These are phyloP conservation scores for Fusarium newnesense DNA, from an alignment of 2,329 filamentous ascomycete genomes.

Conservation along the genomic window DNA sequence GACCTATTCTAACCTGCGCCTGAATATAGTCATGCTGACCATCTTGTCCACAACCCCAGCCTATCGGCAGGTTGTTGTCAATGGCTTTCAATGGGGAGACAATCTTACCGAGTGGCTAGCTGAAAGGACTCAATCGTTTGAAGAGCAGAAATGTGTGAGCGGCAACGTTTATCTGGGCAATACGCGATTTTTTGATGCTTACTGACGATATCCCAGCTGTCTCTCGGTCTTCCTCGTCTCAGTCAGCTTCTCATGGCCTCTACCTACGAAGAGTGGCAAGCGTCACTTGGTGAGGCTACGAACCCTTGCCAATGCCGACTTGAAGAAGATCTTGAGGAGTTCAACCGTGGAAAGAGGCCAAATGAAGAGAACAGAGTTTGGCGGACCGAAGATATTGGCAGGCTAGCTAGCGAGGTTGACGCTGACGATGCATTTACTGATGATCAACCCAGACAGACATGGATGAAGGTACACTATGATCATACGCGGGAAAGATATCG, in stretches of 20 bases:
- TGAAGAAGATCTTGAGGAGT: conserved; percentile 28
- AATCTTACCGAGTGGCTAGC: conserved; percentile 38
- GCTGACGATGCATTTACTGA: conserved; percentile 23
- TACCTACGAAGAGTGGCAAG: conserved; percentile 35
- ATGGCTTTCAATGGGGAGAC: conserved; percentile 32
- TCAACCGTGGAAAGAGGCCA: conserved; percentile 19
- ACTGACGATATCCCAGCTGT: conserved; percentile 21
- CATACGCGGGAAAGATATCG: conserved; percentile 22
- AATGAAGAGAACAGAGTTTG: conserved; percentile 9
- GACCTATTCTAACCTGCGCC: conserved; percentile 10
- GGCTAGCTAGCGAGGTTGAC: conserved; percentile 29
- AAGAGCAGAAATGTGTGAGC: conserved; percentile 38
- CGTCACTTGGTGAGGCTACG: conserved; percentile 6
- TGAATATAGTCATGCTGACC: conserved; percentile 34
- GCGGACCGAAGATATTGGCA: conserved; percentile 32
- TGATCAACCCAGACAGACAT: conserved; percentile 29
- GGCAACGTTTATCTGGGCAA: too few species aligned
- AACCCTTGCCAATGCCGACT: conserved; percentile 20
- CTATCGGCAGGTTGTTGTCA: conserved; percentile 34
- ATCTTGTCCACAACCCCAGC: conserved; percentile 33
- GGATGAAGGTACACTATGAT: conserved; percentile 35
- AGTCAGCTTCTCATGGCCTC: conserved; percentile 22
- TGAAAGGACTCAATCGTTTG: conserved; percentile 28
- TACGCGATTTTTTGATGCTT: background rate
- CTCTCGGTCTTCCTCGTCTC: conserved; percentile 28